Conservation (phyloP, 345 rosid genomes). For the Kernera saxatilis region DNA sequence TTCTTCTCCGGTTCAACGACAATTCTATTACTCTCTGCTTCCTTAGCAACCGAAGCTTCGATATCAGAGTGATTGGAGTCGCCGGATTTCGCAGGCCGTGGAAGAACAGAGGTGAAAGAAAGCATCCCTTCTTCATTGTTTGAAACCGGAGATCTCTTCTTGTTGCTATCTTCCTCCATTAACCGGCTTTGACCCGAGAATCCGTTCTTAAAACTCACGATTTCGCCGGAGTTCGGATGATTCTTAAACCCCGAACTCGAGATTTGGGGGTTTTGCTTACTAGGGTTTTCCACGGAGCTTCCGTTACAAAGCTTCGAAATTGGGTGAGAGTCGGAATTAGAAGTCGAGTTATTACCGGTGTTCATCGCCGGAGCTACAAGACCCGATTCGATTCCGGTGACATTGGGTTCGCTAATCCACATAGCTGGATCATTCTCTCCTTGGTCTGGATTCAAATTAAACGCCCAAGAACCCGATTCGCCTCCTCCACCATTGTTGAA, state of each 20-base stretch:
- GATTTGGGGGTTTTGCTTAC: conserved; percentile 9
- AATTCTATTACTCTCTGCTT: conserved; percentile 49
- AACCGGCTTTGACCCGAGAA: conserved; percentile 17
- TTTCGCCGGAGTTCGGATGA: not conserved
- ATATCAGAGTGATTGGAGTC: conserved; percentile 84
- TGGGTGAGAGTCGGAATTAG: conserved; percentile 24
- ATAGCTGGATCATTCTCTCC: conserved; percentile 73
- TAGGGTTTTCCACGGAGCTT: conserved; percentile 29
- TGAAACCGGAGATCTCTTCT: conserved; percentile 58
- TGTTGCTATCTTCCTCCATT: conserved; percentile 30
- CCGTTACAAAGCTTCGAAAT: conserved; percentile 39
- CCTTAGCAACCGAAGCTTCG: conserved; percentile 76
- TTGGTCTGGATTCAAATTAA: conserved; percentile 44
- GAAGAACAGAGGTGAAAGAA: conserved; percentile 63
- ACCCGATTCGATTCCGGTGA: conserved; percentile 30
- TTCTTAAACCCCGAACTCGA: conserved; percentile 15
- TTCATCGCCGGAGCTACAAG: not conserved
- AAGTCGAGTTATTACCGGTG: conserved; percentile 18
- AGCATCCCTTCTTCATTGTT: conserved; percentile 79
- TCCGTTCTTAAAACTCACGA: not conserved
- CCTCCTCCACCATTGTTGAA: conserved; percentile 36
- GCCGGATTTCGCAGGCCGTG: conserved; percentile 43
- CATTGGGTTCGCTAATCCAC: conserved; percentile 64
- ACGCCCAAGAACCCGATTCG: conserved; percentile 49
- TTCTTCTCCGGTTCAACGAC: conserved; percentile 71